A percentile compares a stretch with the other conserved stretches of the same genome.
Evolutionary conservation across 2,329 filamentous ascomycete species (phyloP).

Genomic region (Ophiostoma sp.): DNA sequence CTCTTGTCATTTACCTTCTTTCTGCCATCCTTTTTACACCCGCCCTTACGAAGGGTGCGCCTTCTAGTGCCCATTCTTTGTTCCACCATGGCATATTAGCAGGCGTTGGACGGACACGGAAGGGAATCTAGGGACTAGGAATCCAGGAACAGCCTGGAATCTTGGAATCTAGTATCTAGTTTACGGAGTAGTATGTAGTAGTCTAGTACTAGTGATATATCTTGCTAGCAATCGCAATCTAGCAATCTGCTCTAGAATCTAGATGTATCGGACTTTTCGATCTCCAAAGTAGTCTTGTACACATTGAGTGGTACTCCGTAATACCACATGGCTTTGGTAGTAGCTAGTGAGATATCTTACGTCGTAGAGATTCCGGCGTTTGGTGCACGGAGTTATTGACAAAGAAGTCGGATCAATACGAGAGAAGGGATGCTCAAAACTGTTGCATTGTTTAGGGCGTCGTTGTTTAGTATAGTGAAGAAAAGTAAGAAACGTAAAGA

Average conservation of each 20-base stretch:
- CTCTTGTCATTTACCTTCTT: too few species aligned
- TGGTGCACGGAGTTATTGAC: background rate
- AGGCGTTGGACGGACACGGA: constrained; percentile 1
- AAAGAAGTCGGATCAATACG: background rate
- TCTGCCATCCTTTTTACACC: background rate
- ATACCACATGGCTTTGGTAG: constrained; percentile 8
- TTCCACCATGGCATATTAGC: background rate
- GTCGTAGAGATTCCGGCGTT: background rate
- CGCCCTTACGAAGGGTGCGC: background rate
- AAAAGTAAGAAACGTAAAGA: too few species aligned
- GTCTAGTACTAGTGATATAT: background rate
- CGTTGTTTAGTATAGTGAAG: too few species aligned
- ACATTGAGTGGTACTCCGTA: constrained; percentile 12
- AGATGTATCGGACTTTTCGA: constrained; percentile 10
- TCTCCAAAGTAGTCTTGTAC: constrained; percentile 12
- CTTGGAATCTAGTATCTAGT: background rate
- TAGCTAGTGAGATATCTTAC: background rate
- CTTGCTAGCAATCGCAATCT: background rate
- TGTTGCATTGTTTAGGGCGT: too few species aligned
- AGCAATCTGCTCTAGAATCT: background rate
- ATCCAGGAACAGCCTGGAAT: background rate
- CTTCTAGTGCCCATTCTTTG: constrained; percentile 3
- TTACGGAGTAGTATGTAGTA: background rate
- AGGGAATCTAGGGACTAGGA: background rate
- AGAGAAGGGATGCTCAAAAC: background rate